Base-by-base conservation (phyloP, 2,329 filamentous ascomycete species). In the Colletotrichum salicis region DNA sequence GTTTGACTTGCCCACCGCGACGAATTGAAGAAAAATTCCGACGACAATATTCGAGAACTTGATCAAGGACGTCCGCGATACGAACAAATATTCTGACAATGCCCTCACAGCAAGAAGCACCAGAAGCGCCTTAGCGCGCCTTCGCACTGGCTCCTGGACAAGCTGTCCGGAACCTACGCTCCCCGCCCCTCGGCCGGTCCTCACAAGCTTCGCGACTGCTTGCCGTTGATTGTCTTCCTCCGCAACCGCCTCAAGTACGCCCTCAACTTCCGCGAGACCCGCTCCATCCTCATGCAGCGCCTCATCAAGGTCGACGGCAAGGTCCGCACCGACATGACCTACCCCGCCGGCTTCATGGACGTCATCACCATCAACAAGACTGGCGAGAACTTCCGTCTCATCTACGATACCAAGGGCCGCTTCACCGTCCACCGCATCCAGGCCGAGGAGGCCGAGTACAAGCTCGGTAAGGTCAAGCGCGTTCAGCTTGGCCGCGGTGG, bases 391-490 rank as follows among this genome's bases (percentile, higher is more conserved):
- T 99, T 99, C 94, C 96, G 96, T 80, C 94, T 99, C 80, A 89
- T 99, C 91, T 99, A 98, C 92, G 96, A 99, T 87, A 99, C 96
- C 93, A 99, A 99, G 93, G 96, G 96, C 82, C 96, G 96, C 85
- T 99, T 98, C 94, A 98, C 96, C 85, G 95, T 99, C 85, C 96
- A 99, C 94, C 94, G 96, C 84, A 98, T 99, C 89, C 96, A 97
- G 86, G 88, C 91, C 80, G 96, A 98, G 90, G 96, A 99, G 94
- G 95, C 96, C 81, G 92, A 96, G 90, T 99, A 98, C 94, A 99
- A 99, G 93, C 91, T 99, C 82, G 95, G 95, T 91, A 99, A 98
- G 92, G 96, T 99, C 90, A 98, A 98, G 94, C 93, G 96, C 83
- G 96, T 99, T 76, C 96, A 99, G 91, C 92, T 99, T 82, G 96